phyloP scores from a whole-genome alignment of 176 grass and related monocot genomes.

The Echinochloa phyllopogon region DNA sequence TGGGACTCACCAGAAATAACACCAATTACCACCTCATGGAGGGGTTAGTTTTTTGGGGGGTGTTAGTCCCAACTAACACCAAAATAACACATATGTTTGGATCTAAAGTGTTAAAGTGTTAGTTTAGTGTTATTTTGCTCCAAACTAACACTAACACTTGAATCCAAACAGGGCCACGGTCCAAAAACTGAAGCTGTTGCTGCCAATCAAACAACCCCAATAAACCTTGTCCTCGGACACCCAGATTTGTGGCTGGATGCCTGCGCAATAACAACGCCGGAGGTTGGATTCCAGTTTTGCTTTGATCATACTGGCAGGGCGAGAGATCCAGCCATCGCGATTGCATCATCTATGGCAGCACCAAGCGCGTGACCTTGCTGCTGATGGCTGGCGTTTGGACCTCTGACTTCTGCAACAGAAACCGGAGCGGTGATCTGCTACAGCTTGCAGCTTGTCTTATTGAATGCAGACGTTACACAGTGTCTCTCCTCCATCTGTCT shows the following conservation, averaged over 20 bases:
- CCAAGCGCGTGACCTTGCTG: neutral
- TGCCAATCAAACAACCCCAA: neutral
- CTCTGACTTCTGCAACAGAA: no score
- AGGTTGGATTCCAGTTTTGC: no score
- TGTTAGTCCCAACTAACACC: no score
- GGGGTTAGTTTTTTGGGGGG: no score
- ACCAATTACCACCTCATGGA: no score
- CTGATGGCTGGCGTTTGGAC: neutral
- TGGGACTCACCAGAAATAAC: no score
- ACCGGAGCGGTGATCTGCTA: neutral
- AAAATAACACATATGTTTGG: no score
- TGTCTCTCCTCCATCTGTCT: neutral
- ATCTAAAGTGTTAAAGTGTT: no score
- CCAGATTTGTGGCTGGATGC: neutral
- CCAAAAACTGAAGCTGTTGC: neutral
- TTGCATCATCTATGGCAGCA: neutral
- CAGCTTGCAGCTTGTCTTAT: neutral
- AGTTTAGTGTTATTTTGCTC: no score
- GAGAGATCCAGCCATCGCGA: neutral
- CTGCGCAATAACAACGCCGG: neutral
- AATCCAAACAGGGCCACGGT: no score
- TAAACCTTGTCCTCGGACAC: neutral
- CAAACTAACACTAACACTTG: no score
- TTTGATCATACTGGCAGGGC: neutral
- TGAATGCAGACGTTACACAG: neutral